Percentiles rank a stretch among this genome's conserved stretches.
Evolutionary conservation across 1,284 basidiomycete species (phyloP).

Genomic region (Schizopora paradoxa): DNA sequence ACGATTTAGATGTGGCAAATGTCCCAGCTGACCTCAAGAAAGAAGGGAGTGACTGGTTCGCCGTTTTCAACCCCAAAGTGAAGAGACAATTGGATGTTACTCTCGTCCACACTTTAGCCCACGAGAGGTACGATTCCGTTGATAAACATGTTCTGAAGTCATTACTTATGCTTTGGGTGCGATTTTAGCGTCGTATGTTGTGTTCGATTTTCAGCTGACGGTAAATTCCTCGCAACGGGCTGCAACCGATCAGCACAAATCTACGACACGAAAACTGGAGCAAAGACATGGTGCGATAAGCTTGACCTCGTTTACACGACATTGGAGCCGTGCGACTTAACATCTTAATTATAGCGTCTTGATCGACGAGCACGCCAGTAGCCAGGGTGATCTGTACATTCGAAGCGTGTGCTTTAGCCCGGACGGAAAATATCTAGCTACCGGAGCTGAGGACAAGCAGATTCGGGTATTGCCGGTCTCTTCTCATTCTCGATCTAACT

Average conservation of each 20-base stretch:
- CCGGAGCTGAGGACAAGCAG: conserved; percentile 80
- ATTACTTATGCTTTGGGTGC: conserved; percentile 12
- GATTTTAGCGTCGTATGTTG: conserved; percentile 67
- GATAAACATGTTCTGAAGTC: conserved; percentile 6
- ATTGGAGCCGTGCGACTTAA: background rate
- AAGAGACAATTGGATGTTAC: conserved; percentile 84
- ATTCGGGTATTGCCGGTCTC: conserved; percentile 55
- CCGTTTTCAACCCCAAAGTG: conserved; percentile 85
- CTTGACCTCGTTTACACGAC: background rate
- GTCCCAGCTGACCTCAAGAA: conserved; percentile 57
- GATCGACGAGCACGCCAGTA: conserved; percentile 60
- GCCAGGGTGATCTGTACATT: conserved; percentile 75
- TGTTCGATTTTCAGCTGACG: conserved; percentile 79
- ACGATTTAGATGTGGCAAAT: conserved; percentile 42
- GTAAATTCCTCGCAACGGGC: conserved; percentile 72
- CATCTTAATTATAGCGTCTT: conserved; percentile 46
- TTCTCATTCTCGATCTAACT: background rate
- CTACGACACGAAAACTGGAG: conserved; percentile 69
- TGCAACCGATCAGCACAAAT: conserved; percentile 76
- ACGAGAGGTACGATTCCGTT: conserved; percentile 69
- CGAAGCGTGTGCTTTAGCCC: conserved; percentile 82
- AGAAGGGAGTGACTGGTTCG: conserved; percentile 93
- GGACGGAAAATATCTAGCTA: conserved; percentile 75
- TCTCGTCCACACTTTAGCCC: conserved; percentile 85
- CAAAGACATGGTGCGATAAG: conserved; percentile 51